Evolutionary conservation across 352 stramenopile genomes (phyloP), one percentile per base, ranked within the genome.

Genomic region (Phytopythium delawarense): DNA sequence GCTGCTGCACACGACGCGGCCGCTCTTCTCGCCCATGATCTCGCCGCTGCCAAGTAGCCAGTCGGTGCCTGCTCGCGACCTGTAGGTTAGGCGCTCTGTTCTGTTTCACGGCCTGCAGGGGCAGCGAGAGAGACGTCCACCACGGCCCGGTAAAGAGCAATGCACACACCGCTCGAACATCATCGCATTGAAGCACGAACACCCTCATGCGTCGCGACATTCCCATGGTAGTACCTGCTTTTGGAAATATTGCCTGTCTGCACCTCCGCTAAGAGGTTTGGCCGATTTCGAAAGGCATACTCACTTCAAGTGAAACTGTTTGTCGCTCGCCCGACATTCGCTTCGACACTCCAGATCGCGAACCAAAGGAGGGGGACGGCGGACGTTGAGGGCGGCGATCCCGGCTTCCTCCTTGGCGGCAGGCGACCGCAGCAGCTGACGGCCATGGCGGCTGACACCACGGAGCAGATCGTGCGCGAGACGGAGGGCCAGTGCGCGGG

Each of bases 21-120:
- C 66, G 16, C 70, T 86, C 35, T 69, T 83, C 40, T 91, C 79
- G 25, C 76, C 81, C n/a, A 76, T 90, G 63, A 81, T 89, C 40
- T 70, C 74, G 13, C 79, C 79, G 28, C 65, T 81, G 21, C 59
- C 74, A 18, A 70, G 35, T 18, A 69, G 39, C 44, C 53, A 62
- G 8, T 35, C 71, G 16, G 62, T 84, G 13, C 75, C 74, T 12
- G 61, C 64, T 30, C 34, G 50, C 16, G 65, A 74, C 15, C 61
- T 66, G 40, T 79, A 60, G 23, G 21, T 52, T 20, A 18, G 21
- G 0, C 20, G 21, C 21, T 32, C 30, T 21, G 21, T n/a, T 32
- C 16, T 12, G 20, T 0, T 25, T 48, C 18, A n/a, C 18, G 20
- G 18, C 5, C 18, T 9, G 20, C 20, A 48, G 42, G 42, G 21